These are phyloP conservation scores for Alternaria atra DNA, from an alignment of 2,329 filamentous ascomycete species.

Conservation along the genomic window DNA sequence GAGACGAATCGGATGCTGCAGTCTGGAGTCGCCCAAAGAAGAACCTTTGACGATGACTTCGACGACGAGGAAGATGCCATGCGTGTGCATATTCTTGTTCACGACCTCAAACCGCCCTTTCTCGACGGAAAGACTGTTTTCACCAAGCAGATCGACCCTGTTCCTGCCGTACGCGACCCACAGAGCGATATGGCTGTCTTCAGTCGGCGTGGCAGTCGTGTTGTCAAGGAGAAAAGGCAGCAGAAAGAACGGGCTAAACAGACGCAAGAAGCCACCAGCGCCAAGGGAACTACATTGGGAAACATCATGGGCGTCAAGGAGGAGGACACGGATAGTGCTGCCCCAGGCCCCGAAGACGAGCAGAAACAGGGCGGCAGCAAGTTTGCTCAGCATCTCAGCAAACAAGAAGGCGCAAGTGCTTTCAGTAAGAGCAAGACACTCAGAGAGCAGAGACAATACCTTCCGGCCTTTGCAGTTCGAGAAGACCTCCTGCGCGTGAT, in stretches of 20 bases:
- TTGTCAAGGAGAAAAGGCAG: slow-evolving; percentile 89
- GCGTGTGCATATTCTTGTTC: slow-evolving; percentile 87
- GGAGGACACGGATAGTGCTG: slow-evolving; percentile 85
- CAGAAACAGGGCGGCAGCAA: slow-evolving; percentile 74
- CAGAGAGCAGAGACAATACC: slow-evolving; percentile 87
- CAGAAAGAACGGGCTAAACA: slow-evolving; percentile 93
- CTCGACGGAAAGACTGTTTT: slow-evolving; percentile 94
- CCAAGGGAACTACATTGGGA: slow-evolving; percentile 89
- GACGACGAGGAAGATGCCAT: slow-evolving; percentile 90
- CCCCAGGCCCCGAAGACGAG: slow-evolving; percentile 77
- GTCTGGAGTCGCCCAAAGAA: slow-evolving; percentile 90
- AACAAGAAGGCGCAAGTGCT: slow-evolving; percentile 80
- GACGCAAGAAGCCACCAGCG: slow-evolving; percentile 91
- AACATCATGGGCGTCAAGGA: slow-evolving; percentile 97
- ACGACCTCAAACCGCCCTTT: slow-evolving; percentile 93
- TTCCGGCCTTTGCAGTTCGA: slow-evolving; percentile 94
- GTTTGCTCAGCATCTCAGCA: slow-evolving; percentile 90
- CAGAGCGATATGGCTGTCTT: slow-evolving; percentile 99
- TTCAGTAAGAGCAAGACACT: slow-evolving; percentile 94
- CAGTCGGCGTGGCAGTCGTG: slow-evolving; percentile 90
- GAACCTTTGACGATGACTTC: slow-evolving; percentile 83
- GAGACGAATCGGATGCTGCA: slow-evolving; percentile 98
- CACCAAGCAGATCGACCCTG: slow-evolving; percentile 94
- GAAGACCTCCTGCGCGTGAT: slow-evolving; percentile 93
- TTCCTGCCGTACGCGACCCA: slow-evolving; percentile 89